phyloP scores from a whole-genome alignment of 1,284 basidiomycete species.

The Schizopora paradoxa region DNA sequence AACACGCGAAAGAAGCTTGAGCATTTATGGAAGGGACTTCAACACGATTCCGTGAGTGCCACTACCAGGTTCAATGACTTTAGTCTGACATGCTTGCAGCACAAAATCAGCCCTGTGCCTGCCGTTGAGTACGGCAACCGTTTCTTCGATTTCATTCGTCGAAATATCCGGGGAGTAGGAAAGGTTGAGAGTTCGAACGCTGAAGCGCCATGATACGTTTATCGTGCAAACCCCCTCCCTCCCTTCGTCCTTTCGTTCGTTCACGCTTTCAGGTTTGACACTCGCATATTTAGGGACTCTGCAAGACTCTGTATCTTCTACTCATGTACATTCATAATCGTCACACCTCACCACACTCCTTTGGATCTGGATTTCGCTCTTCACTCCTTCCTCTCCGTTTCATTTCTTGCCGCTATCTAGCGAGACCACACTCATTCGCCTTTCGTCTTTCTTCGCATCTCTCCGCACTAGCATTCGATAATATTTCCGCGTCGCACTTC shows the following conservation, averaged over 20 bases:
- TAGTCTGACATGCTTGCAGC: slow-evolving; percentile 42
- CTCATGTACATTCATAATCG: no score
- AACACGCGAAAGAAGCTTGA: slow-evolving; percentile 76
- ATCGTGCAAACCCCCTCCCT: neutral
- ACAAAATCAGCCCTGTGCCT: slow-evolving; percentile 90
- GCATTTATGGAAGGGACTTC: slow-evolving; percentile 89
- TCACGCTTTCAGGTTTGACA: no score
- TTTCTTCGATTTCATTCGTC: slow-evolving; percentile 86
- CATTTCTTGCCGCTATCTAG: no score
- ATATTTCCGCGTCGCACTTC: no score
- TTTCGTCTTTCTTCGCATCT: no score
- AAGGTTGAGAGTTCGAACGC: slow-evolving; percentile 59
- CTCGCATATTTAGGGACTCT: no score
- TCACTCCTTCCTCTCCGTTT: no score
- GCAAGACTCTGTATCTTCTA: no score
- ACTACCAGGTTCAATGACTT: slow-evolving; percentile 9
- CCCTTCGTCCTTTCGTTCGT: neutral
- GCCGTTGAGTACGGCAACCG: slow-evolving; percentile 81
- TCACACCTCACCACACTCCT: no score
- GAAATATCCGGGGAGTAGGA: slow-evolving; percentile 82
- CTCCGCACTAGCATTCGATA: no score
- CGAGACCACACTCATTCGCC: no score
- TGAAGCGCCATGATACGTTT: slow-evolving; percentile 25
- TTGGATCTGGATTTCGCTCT: no score
- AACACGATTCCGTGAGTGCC: slow-evolving; percentile 73